phyloP scores from a whole-genome alignment of 495 filamentous ascomycete genomes.

The Hypoxylon lenormandii region DNA sequence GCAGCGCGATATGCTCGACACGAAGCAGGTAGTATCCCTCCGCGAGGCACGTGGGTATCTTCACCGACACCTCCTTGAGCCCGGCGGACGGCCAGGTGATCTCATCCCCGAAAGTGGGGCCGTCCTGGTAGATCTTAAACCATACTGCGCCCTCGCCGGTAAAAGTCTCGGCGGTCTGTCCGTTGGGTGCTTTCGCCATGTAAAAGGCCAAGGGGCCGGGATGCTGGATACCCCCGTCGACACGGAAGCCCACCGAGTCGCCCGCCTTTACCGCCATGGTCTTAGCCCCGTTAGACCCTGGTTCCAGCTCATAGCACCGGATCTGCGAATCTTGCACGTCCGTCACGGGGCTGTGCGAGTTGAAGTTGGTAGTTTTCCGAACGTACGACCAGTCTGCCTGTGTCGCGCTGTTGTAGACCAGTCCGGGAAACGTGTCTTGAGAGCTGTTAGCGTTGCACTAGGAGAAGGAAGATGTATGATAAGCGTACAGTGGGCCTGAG shows the following conservation, averaged over 20 bases:
- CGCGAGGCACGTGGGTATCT: conserved; percentile 61
- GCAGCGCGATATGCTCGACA: conserved; percentile 67
- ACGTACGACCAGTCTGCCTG: conserved; percentile 55
- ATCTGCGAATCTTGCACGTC: conserved; percentile 60
- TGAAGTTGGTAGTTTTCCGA: conserved; percentile 57
- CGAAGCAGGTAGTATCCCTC: conserved; percentile 68
- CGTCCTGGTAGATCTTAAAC: conserved; percentile 68
- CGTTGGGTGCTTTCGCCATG: conserved; percentile 63
- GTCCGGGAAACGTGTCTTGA: conserved; percentile 15
- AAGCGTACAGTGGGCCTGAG: not conserved
- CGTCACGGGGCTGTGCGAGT: conserved; percentile 59
- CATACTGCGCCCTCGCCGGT: conserved; percentile 62
- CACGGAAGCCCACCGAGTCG: conserved; percentile 57
- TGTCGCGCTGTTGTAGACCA: conserved; percentile 31
- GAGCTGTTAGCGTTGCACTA: not conserved
- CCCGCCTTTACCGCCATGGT: conserved; percentile 58
- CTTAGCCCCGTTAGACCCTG: conserved; percentile 45
- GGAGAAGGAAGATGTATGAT: not conserved
- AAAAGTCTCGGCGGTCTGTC: conserved; percentile 56
- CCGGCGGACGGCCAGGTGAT: conserved; percentile 57
- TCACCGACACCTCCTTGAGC: conserved; percentile 52
- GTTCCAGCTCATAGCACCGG: conserved; percentile 59
- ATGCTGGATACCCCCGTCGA: conserved; percentile 58
- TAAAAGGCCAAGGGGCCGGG: conserved; percentile 61
- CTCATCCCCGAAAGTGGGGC: conserved; percentile 51